Percentiles rank a stretch among this genome's conserved stretches.
Evolutionary conservation across 148 eudicot genomes (phyloP).

Genomic region (Fallopia convolvulus): DNA sequence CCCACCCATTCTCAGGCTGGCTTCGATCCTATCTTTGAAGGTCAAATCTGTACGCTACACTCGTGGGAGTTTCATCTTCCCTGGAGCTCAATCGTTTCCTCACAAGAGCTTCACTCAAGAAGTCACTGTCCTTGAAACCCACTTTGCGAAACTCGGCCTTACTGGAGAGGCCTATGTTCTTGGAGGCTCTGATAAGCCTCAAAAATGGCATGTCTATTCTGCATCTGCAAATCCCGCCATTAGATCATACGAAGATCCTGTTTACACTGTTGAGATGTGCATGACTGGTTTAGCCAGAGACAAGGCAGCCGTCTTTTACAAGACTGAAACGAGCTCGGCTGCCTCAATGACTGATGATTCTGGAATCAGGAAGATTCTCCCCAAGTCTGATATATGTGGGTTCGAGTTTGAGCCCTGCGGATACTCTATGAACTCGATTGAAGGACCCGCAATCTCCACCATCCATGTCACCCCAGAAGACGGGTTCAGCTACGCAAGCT

Average conservation of each 20-base stretch:
- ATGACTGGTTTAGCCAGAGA: slow-evolving; percentile 61
- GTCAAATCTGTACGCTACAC: slow-evolving; percentile 57
- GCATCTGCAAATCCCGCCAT: slow-evolving; percentile 28
- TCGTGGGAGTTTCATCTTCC: slow-evolving; percentile 61
- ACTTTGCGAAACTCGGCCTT: slow-evolving; percentile 46
- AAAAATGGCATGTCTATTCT: slow-evolving; percentile 68
- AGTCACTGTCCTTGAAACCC: slow-evolving; percentile 41
- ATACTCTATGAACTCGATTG: slow-evolving; percentile 77
- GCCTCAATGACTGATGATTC: slow-evolving; percentile 53
- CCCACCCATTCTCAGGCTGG: slow-evolving; percentile 45
- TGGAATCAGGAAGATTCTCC: slow-evolving; percentile 64
- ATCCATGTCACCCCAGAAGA: slow-evolving; percentile 86
- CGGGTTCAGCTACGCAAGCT: slow-evolving; percentile 81
- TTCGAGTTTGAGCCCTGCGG: slow-evolving; percentile 84
- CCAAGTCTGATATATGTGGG: slow-evolving; percentile 60
- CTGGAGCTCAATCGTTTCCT: slow-evolving; percentile 58
- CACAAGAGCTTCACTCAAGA: slow-evolving; percentile 64
- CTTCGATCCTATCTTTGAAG: slow-evolving; percentile 33
- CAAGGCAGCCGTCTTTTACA: slow-evolving; percentile 57
- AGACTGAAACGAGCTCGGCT: slow-evolving; percentile 40
- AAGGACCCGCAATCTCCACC: slow-evolving; percentile 56
- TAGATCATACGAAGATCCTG: background rate
- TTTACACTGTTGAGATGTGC: slow-evolving; percentile 68
- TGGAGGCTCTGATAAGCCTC: slow-evolving; percentile 35
- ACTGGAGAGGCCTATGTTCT: slow-evolving; percentile 48